Evolutionary conservation across 306 rosid species (phyloP).

Genomic region (Inga leiocalycina): DNA sequence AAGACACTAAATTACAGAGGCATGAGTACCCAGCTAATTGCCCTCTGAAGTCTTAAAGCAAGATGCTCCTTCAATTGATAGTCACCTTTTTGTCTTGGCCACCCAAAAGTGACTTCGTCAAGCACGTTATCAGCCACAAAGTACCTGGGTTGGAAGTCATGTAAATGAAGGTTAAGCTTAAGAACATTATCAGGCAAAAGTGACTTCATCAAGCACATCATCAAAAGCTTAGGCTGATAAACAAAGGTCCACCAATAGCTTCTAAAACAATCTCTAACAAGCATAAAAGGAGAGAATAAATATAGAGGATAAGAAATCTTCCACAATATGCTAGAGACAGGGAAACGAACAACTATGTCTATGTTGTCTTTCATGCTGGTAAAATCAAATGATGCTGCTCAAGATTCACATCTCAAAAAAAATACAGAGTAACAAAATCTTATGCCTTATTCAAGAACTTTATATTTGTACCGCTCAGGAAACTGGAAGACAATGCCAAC

Average conservation of each 20-base stretch:
- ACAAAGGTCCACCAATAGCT: not conserved
- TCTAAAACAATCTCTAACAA: not conserved
- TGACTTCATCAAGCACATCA: constrained; percentile 86
- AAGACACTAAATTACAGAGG: constrained; percentile 21
- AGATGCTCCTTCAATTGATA: constrained; percentile 71
- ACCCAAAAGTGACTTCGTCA: constrained; percentile 95
- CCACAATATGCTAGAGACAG: constrained; percentile 9
- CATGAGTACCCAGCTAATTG: constrained; percentile 83
- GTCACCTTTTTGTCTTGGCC: constrained; percentile 84
- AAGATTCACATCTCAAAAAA: constrained; percentile 18
- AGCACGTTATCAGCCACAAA: constrained; percentile 87
- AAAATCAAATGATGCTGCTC: constrained; percentile 7
- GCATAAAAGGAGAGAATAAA: not conserved
- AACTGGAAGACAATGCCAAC: constrained; percentile 96
- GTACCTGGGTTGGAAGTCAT: constrained; percentile 58
- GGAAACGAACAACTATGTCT: not conserved
- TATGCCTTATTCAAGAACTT: constrained; percentile 16
- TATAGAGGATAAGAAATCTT: constrained; percentile 2
- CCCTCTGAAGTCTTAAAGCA: constrained; percentile 80
- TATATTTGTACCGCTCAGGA: constrained; percentile 79
- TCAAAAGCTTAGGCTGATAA: not conserved
- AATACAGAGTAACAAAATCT: constrained; percentile 4
- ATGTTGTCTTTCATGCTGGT: constrained; percentile 10
- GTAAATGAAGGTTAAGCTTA: not conserved
- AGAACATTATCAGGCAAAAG: constrained; percentile 14